Base-by-base conservation (phyloP, 2,329 filamentous ascomycete genomes). In the Exophiala mesophila region DNA sequence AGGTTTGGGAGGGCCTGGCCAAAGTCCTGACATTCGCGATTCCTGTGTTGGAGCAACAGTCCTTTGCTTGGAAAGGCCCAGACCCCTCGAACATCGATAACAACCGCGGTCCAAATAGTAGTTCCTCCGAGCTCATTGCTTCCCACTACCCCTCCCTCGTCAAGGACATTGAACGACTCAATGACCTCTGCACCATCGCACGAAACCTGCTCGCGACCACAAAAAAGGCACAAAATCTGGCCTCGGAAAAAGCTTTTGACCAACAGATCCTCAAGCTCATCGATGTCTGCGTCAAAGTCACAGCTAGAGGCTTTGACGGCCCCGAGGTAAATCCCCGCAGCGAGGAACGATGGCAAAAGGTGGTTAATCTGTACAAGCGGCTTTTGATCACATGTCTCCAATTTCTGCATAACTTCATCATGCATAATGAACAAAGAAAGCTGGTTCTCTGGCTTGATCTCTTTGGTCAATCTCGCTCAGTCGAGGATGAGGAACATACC, bases 301-400 rank as follows among this genome's bases (percentile, higher is more conserved):
- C 78, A 0, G 78, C 78, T 6, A 63, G 78, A 50, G 79, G 78
- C 0, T 83, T 79, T 49, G 79, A 82, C 59, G 78, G 78, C 21
- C 23, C 23, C 12, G 77, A 80, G 56, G 65, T 69, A 35, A 75
- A 77, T 44, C 72, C 74, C 3, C 68, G 73, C 39, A 77, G 80
- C 44, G 76, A 82, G 59, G 76, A 80, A 53, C 76, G 76, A 52
- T 82, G 78, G 77, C 77, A 81, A 61, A 74, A 73, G 60, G 76
- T 81, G 41, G 76, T 82, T 48, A 80, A 78, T 56, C 72, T 77
- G 3, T 82, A 80, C 63, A 82, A 83, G 63, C 77, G 78, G 54
- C 65, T 82, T 13, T 66, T 82, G 54, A 81, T 82, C 41, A 80
- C 77, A 2, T 77, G 76, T 48, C 66, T 83, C n/a, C 79, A 82